A percentile compares a stretch with the other conserved stretches of the same genome.
These are phyloP conservation scores for Rosa hybrid DNA, from an alignment of 331 rosid genomes.

Conservation along the genomic window DNA sequence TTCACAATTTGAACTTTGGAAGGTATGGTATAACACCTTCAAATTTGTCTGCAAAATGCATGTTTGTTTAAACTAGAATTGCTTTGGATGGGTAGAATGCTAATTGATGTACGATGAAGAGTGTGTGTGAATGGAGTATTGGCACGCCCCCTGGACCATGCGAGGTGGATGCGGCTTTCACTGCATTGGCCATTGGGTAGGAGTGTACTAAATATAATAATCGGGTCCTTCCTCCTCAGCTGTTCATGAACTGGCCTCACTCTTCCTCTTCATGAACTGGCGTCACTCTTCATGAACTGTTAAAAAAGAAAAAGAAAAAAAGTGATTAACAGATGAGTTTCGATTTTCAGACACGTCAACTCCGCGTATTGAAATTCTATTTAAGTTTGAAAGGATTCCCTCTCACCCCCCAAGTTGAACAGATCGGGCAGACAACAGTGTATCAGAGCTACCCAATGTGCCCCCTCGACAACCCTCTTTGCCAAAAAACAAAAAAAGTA, in stretches of 20 bases:
- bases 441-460: background rate
- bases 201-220: too few species aligned
- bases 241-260: too few species aligned
- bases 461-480: background rate
- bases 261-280: too few species aligned
- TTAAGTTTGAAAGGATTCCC: too few species aligned
- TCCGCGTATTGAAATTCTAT: background rate
- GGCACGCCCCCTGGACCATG: background rate
- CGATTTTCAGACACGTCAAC: background rate
- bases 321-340: background rate
- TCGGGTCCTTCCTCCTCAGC: too few species aligned
- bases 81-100: background rate
- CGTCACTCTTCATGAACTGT: background rate
- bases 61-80: constrained; percentile 11
- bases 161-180: background rate
- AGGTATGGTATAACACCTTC: background rate
- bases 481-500: too few species aligned
- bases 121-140: background rate
- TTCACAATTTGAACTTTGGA: constrained; percentile 2
- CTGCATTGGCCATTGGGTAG: background rate
- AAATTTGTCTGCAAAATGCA: constrained; percentile 14
- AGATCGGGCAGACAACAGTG: background rate
- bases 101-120: background rate
- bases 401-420: too few species aligned
- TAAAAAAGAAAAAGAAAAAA: too few species aligned